phyloP scores from a whole-genome alignment of 306 rosid species.

The Casuarina equisetifolia region DNA sequence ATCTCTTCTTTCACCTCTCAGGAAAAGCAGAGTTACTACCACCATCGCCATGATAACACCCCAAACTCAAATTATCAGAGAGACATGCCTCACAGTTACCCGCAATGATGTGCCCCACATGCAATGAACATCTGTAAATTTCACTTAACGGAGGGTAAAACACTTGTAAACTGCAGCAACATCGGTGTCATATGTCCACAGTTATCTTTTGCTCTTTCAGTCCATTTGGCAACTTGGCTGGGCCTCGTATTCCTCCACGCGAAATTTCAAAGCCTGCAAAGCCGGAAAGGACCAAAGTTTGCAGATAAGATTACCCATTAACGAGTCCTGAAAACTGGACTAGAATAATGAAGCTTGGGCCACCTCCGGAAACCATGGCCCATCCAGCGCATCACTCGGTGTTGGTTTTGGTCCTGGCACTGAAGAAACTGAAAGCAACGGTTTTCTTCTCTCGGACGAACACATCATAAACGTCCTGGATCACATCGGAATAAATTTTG shows the following conservation, averaged over 20 bases:
- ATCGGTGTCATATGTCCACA: not conserved
- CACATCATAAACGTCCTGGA: too few species aligned
- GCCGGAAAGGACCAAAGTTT: not conserved
- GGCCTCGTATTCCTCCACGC: too few species aligned
- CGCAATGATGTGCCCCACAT: not conserved
- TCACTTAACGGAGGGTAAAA: too few species aligned
- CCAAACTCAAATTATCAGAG: conserved; percentile 7
- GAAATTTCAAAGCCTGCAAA: not conserved
- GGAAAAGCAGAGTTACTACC: conserved; percentile 10
- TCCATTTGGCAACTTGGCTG: too few species aligned
- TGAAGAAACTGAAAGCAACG: too few species aligned
- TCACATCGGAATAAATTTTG: too few species aligned
- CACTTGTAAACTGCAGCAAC: not conserved
- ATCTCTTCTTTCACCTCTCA: conserved; percentile 2
- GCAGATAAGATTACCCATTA: too few species aligned
- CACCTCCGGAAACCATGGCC: not conserved
- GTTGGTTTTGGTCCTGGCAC: too few species aligned
- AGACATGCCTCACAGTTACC: not conserved
- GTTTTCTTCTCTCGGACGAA: too few species aligned
- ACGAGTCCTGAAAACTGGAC: not conserved
- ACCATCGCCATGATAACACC: conserved; percentile 17
- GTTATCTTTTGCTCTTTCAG: too few species aligned
- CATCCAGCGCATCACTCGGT: not conserved
- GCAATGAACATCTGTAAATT: not conserved
- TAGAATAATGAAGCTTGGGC: not conserved